Evolutionary conservation across 305 asterid genomes (phyloP).

Genomic region (Fraxinus floribunda): DNA sequence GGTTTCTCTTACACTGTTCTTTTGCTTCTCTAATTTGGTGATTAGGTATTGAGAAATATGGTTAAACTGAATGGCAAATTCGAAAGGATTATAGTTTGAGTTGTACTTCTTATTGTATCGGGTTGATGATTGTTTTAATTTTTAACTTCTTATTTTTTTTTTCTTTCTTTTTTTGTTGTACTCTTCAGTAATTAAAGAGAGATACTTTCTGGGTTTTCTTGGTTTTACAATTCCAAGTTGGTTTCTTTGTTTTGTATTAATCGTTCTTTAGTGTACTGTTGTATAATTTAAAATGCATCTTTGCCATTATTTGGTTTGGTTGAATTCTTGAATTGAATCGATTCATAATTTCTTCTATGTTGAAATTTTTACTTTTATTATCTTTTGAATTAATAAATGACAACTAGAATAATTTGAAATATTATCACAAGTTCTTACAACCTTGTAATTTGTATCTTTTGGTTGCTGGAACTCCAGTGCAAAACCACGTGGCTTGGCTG

Average conservation of each 20-base stretch:
- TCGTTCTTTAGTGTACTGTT: not conserved
- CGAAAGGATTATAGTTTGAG: not conserved
- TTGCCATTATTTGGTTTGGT: not conserved
- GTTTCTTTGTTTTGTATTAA: not conserved
- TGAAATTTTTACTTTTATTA: not conserved
- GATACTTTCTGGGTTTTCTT: not conserved
- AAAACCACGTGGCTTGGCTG: not conserved
- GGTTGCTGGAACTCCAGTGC: not conserved
- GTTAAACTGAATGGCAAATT: not conserved
- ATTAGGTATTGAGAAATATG: not conserved
- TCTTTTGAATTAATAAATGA: not conserved
- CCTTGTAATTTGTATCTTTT: not conserved
- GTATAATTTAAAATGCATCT: conserved; percentile 1
- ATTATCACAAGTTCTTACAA: conserved; percentile 7
- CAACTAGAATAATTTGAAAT: not conserved
- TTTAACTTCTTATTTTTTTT: not conserved
- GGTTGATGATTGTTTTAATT: not conserved
- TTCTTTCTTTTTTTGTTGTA: not conserved
- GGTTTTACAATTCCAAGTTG: not conserved
- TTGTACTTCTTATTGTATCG: not conserved
- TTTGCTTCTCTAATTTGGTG: not conserved
- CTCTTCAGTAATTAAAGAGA: not conserved
- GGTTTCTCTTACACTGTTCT: not conserved
- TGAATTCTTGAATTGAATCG: not conserved
- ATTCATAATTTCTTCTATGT: not conserved